phyloP scores from a whole-genome alignment of 1,284 basidiomycete species.

The Microbotryum violaceum region DNA sequence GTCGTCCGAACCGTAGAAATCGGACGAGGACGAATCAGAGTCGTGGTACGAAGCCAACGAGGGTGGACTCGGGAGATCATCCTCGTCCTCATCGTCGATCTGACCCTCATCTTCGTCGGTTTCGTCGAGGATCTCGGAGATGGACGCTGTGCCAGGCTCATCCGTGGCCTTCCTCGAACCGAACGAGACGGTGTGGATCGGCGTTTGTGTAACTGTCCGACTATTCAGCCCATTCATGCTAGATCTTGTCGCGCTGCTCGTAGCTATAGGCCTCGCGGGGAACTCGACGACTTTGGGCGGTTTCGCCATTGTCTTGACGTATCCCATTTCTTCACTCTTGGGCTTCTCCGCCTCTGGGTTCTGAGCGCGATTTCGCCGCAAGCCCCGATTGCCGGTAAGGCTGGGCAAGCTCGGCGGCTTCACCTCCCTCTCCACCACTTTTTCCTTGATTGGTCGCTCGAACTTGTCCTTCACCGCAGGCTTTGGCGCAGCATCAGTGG shows the following conservation, averaged over 20 bases:
- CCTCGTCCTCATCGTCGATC: slow-evolving; percentile 16
- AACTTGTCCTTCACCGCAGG: background rate
- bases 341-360: slow-evolving; percentile 2
- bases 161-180: background rate
- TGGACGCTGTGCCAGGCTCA: no score
- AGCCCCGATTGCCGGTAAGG: no score
- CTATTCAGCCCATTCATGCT: background rate
- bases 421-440: slow-evolving; percentile 24
- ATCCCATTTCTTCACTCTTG: slow-evolving; percentile 13
- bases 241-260: background rate
- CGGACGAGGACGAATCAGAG: background rate
- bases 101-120: no score
- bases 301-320: background rate
- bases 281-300: background rate
- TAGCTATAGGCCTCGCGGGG: background rate
- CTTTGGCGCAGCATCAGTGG: background rate
- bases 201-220: slow-evolving; percentile 1
- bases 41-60: slow-evolving; percentile 9
- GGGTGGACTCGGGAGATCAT: background rate
- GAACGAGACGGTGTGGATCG: slow-evolving; percentile 28
- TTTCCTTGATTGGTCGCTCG: slow-evolving; percentile 22
- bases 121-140: no score
- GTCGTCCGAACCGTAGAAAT: slow-evolving; percentile 6
- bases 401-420: slow-evolving; percentile 1
- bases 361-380: background rate